Evolutionary conservation across 2,329 filamentous ascomycete species (phyloP), one percentile per base, ranked within the genome.

Genomic region (Arthrobotrys megalospora): DNA sequence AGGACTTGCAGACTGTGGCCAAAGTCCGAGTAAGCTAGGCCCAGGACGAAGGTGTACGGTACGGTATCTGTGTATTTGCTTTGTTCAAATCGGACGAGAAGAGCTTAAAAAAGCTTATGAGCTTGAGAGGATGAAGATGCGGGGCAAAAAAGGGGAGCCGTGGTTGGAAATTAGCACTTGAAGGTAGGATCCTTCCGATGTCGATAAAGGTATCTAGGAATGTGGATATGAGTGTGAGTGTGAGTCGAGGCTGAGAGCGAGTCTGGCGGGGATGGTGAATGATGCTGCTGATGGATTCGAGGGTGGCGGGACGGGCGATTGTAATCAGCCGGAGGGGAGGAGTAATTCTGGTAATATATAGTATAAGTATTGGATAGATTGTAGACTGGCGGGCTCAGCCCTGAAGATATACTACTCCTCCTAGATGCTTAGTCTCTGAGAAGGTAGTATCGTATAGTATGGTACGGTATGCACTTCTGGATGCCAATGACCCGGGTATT

Each of bases 101-200:
- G 38, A 69, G 65, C 45, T 63, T 64, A 50, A 32, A 58, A 52
- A 52, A 55, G 55, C 67, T 71, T 53, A 34, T 68, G 50, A 24
- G 24, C 24, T 28, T 28, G 24, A 43, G 36, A 21, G 32, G 14
- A 38, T 8, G 34, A 14, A 16, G 19, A 48, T 71, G 67, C 67
- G 67, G 67, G 67, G 67, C 67, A 64, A 28, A 55, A 55, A 60
- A 71, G 43, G 53, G 16, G 41, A 69, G 67, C 67, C 67, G 55
- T 45, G 34, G 45, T 38, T 63, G 41, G 53, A 38, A 38, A 41
- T 41, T 2, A 12, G 8, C 10, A 32, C 14, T 12, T 19, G 12
- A n/a, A 19, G 45, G 19, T 28, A 19, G 32, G 16, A 36, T 53
- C 14, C 11, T 45, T 55, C 48, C 36, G 50, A 55, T 32, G 41